A percentile compares a stretch with the other conserved stretches of the same genome.
Conservation (phyloP, 306 rosid species). For the Cotoneaster glaucophyllus region DNA sequence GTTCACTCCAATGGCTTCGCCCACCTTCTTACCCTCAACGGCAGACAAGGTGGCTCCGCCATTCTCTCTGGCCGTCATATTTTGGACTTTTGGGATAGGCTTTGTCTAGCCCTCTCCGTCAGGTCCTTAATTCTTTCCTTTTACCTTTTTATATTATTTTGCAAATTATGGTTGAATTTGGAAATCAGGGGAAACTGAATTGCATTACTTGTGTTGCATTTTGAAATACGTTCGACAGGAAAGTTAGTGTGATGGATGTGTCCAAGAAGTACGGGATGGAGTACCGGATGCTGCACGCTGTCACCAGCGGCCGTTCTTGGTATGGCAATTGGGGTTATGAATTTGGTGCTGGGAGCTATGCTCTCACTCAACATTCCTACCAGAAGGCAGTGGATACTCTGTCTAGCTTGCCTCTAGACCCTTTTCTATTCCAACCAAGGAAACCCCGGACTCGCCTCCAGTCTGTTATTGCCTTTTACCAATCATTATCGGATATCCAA, state of each 20-base stretch:
- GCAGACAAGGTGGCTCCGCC: slow-evolving; percentile 57
- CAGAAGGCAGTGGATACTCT: slow-evolving; percentile 39
- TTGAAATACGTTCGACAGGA: slow-evolving; percentile 23
- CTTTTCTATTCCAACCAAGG: slow-evolving; percentile 39
- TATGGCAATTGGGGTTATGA: slow-evolving; percentile 73
- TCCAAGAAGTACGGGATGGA: slow-evolving; percentile 63
- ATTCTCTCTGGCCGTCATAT: slow-evolving; percentile 49
- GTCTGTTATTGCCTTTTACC: slow-evolving; percentile 48
- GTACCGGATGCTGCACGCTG: slow-evolving; percentile 52
- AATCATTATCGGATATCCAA: slow-evolving; percentile 37
- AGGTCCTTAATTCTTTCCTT: slow-evolving; percentile 25
- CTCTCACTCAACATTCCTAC: slow-evolving; percentile 51
- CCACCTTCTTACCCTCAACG: slow-evolving; percentile 61
- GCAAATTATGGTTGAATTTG: background rate
- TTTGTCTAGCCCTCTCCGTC: slow-evolving; percentile 43
- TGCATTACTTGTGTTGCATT: background rate
- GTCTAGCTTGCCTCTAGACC: slow-evolving; percentile 32
- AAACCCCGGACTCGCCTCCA: slow-evolving; percentile 36
- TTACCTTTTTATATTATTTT: background rate
- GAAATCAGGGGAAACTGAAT: background rate
- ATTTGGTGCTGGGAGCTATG: slow-evolving; percentile 69
- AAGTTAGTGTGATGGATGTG: slow-evolving; percentile 73
- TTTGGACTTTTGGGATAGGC: slow-evolving; percentile 70
- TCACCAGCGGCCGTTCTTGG: slow-evolving; percentile 52
- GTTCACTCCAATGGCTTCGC: slow-evolving; percentile 66